phyloP scores from a whole-genome alignment of 108 stramenopile genomes.

The Bacterosira constricta region DNA sequence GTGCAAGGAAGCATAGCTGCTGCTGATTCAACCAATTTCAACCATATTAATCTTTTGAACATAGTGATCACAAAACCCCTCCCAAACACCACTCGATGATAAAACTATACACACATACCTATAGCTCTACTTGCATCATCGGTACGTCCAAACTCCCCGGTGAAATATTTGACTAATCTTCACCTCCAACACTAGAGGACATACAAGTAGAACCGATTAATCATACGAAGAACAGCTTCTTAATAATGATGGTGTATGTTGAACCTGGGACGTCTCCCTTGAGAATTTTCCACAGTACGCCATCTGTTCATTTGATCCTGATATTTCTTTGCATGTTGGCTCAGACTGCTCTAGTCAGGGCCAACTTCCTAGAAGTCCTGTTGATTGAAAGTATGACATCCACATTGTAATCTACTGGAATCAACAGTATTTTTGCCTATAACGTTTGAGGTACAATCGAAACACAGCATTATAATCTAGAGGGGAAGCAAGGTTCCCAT shows the following conservation, averaged over 20 bases:
- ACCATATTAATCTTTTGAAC: too few relatives aligned
- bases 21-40: too few relatives aligned
- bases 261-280: constrained; percentile 1
- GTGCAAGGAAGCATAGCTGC: too few relatives aligned
- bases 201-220: constrained; percentile 17
- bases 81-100: too few relatives aligned
- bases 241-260: constrained; percentile 14
- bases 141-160: too few relatives aligned
- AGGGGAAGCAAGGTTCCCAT: neutral
- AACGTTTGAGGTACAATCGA: neutral
- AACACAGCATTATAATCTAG: constrained; percentile 11
- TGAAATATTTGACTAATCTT: too few relatives aligned
- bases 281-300: neutral
- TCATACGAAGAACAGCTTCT: neutral
- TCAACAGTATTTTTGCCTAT: neutral
- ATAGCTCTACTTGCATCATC: too few relatives aligned
- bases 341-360: neutral
- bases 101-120: too few relatives aligned
- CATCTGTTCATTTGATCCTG: constrained; percentile 27
- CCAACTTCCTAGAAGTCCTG: constrained; percentile 4
- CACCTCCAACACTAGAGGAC: too few relatives aligned
- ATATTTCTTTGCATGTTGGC: neutral
- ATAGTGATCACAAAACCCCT: too few relatives aligned
- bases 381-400: neutral
- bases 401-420: neutral